Percentiles rank a stretch among this genome's conserved stretches.
Conservation (phyloP, 2,329 filamentous ascomycete species). For the Bipolaris cookei region DNA sequence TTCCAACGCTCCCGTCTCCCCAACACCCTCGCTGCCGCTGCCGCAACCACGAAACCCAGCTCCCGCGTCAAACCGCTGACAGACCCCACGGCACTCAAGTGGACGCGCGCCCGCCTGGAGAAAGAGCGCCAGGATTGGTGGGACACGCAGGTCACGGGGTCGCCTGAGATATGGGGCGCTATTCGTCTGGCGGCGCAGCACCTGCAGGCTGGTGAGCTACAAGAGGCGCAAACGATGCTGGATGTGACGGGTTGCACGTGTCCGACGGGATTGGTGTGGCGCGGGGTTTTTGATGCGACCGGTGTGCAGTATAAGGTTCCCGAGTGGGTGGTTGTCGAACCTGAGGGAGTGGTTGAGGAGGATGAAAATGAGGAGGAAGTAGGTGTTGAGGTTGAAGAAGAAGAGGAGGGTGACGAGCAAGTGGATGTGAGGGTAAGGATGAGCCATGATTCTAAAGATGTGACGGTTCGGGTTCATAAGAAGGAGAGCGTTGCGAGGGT, state of each 20-base stretch:
- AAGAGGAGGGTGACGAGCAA: conserved; percentile 37
- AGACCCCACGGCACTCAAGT: conserved; percentile 28
- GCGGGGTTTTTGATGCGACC: conserved; percentile 53
- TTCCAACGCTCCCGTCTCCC: conserved; percentile 39
- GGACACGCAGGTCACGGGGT: conserved; percentile 82
- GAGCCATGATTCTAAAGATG: conserved; percentile 49
- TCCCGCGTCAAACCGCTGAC: conserved; percentile 31
- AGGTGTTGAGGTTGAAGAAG: conserved; percentile 21
- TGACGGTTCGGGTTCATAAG: conserved; percentile 43
- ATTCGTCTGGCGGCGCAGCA: conserved; percentile 71
- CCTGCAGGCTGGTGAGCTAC: conserved; percentile 61
- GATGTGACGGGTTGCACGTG: conserved; percentile 70
- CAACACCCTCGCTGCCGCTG: conserved; percentile 28
- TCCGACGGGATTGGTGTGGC: conserved; percentile 52
- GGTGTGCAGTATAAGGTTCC: conserved; percentile 54
- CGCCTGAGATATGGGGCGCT: conserved; percentile 79
- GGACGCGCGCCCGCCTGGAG: conserved; percentile 69
- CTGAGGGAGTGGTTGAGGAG: conserved; percentile 46
- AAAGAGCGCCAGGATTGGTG: conserved; percentile 84
- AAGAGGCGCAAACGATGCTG: conserved; percentile 75
- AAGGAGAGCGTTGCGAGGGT: conserved; percentile 68
- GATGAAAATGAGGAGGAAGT: conserved; percentile 29
- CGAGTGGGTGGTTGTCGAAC: conserved; percentile 55
- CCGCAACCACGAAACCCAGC: conserved; percentile 23
- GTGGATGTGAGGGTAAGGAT: conserved; percentile 46